Evolutionary conservation across 2,329 filamentous ascomycete species (phyloP).

Genomic region (Paraphaeosphaeria sporulosa): DNA sequence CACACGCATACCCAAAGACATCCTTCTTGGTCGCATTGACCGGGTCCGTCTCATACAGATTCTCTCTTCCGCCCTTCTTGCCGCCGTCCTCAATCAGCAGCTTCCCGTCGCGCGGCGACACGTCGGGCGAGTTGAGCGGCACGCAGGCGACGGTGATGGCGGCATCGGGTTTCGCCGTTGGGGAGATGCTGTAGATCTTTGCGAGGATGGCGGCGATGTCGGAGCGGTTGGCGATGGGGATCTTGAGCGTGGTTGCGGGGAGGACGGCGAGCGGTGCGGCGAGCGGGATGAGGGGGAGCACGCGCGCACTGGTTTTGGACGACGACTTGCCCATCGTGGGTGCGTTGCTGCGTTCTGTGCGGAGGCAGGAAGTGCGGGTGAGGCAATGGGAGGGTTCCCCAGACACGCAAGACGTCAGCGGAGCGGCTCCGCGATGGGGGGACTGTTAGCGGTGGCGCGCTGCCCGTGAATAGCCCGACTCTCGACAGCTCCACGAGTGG

Average conservation of each 20-base stretch:
- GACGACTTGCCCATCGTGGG: conserved; percentile 45
- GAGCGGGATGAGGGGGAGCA: conserved; percentile 81
- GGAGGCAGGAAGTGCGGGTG: neutral
- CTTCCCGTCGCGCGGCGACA: conserved; percentile 75
- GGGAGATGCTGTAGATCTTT: conserved; percentile 79
- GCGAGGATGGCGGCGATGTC: conserved; percentile 90
- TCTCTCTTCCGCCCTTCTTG: conserved; percentile 43
- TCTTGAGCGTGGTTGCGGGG: conserved; percentile 83
- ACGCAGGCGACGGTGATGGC: conserved; percentile 86
- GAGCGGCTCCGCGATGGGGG: conserved; percentile 10
- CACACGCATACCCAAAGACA: conserved; percentile 82
- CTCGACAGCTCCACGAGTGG: neutral
- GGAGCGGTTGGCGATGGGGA: conserved; percentile 81
- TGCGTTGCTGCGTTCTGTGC: neutral
- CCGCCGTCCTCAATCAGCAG: conserved; percentile 72
- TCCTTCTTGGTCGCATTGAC: conserved; percentile 61
- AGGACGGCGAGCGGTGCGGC: conserved; percentile 82
- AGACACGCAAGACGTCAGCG: conserved; percentile 4
- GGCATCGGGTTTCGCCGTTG: conserved; percentile 68
- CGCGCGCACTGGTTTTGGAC: conserved; percentile 43
- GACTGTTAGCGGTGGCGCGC: conserved; percentile 5
- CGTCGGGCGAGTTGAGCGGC: conserved; percentile 77
- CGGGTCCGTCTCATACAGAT: conserved; percentile 59
- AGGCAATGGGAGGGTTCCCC: neutral
- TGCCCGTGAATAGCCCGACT: conserved; percentile 1